phyloP scores from a whole-genome alignment of 352 stramenopile genomes.

The Peronospora belbahrii region DNA sequence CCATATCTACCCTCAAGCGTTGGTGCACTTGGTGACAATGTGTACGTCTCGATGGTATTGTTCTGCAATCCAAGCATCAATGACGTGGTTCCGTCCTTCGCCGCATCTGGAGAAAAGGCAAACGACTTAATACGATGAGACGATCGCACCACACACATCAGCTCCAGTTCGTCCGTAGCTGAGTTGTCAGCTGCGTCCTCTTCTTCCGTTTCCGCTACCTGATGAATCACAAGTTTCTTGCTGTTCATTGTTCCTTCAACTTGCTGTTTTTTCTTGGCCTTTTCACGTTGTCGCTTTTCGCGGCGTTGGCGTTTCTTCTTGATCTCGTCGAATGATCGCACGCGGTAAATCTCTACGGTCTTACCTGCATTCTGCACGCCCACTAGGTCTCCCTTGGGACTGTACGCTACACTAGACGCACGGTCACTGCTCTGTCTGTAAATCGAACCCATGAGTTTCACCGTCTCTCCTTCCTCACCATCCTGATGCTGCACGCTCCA shows the following conservation, averaged over 20 bases:
- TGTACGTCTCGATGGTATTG: constrained; percentile 89
- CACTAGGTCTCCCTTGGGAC: constrained; percentile 46
- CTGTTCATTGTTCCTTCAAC: constrained; percentile 18
- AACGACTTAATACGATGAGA: constrained; percentile 86
- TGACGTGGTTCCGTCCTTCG: constrained; percentile 73
- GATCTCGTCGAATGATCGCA: constrained; percentile 77
- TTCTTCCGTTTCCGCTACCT: constrained; percentile 27
- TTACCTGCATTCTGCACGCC: constrained; percentile 80
- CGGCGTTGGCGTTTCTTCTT: constrained; percentile 90
- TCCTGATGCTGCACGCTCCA: constrained; percentile 44
- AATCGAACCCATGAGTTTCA: constrained; percentile 67
- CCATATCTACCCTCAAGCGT: constrained; percentile 62
- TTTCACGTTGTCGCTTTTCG: constrained; percentile 84
- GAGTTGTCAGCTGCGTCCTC: constrained; percentile 54
- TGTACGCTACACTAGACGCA: constrained; percentile 58
- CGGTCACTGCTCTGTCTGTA: constrained; percentile 73
- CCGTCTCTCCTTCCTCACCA: constrained; percentile 25
- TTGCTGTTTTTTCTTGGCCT: constrained; percentile 65
- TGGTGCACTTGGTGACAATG: constrained; percentile 40
- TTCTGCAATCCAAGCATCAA: constrained; percentile 87
- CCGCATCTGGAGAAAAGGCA: constrained; percentile 73
- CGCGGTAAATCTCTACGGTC: constrained; percentile 87
- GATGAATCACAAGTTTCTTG: constrained; percentile 26
- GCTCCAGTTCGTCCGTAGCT: constrained; percentile 80
- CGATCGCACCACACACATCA: constrained; percentile 78